Base-by-base conservation (phyloP, 2,329 filamentous ascomycete species). In the Parascedosporium putredinis region DNA sequence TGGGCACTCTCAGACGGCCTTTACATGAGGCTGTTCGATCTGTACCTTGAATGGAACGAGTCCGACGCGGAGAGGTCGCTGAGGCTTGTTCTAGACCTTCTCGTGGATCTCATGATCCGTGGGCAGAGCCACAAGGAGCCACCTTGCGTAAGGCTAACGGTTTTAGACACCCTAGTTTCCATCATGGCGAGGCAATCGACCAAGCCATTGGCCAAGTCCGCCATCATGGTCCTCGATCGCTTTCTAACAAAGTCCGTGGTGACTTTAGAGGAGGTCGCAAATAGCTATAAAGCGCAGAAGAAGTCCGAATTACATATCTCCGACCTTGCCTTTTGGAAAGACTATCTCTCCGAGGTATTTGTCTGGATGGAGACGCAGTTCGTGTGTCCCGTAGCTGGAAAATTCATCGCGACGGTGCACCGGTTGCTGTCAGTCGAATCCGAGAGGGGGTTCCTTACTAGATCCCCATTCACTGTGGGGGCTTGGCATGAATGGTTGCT, bases 1-100 rank as follows among this genome's bases (percentile, higher is more conserved):
- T 78, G 78, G 68, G 74, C 75, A 1, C 81, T 78, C 53, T 72
- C 71, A 9, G 62, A 69, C 53, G 58, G 65, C 25, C 72, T 75
- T 3, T 71, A 68, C 18, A 55, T 72, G 47, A 65, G 66, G 48
- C 64, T 84, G 22, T 81, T 83, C 63, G 67, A 75, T 49, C 83
- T 81, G 57, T 84, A 79, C 58, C 67, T 83, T 47, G 79, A 83
- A 57, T 83, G 79, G 78, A 82, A 81, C 56, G 80, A 83, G 57
- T 77, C 76, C 50, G 79, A 83, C 57, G 75, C 79, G 52, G 76
- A 82, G 56, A 70, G 80, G 9, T 79, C 79, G 31, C 77, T 83
- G 75, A 76, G 75, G 54, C 70, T 82, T 51, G 73, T 82, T 4
- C 67, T 83, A 27, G 79, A 84, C 55, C 65, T 81, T 18, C 64